These are phyloP conservation scores for Jaapia argillacea DNA, from an alignment of 768 basidiomycete species.

Conservation along the genomic window DNA sequence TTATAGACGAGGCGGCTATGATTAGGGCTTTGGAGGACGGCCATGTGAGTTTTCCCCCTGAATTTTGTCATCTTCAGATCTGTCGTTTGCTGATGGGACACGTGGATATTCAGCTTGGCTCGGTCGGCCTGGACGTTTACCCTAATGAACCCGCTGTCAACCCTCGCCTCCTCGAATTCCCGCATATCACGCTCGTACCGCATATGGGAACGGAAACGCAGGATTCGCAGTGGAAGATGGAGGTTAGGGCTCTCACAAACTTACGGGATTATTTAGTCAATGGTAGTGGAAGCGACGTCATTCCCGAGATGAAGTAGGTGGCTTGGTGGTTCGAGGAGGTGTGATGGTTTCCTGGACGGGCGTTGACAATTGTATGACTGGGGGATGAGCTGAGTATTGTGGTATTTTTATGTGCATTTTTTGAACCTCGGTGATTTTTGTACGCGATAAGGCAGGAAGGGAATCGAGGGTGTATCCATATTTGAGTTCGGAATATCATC, in stretches of 20 bases:
- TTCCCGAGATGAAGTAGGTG: constrained; percentile 39
- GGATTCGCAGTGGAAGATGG: constrained; percentile 76
- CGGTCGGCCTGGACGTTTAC: constrained; percentile 80
- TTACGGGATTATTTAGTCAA: constrained; percentile 56
- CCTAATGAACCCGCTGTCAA: constrained; percentile 79
- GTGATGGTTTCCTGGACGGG: too few relatives aligned
- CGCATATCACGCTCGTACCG: constrained; percentile 77
- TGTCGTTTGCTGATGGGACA: constrained; percentile 3
- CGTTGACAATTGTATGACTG: too few relatives aligned
- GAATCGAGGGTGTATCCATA: too few relatives aligned
- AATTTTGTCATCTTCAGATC: constrained; percentile 4
- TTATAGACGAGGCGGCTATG: constrained; percentile 82
- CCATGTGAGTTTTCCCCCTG: constrained; percentile 46
- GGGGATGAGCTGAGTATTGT: too few relatives aligned
- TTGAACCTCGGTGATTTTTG: too few relatives aligned
- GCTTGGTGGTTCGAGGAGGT: too few relatives aligned
- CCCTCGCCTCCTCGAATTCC: constrained; percentile 69
- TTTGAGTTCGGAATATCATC: too few relatives aligned
- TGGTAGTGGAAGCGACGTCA: constrained; percentile 58
- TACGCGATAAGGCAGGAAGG: too few relatives aligned
- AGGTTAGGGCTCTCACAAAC: constrained; percentile 75
- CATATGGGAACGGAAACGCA: constrained; percentile 89
- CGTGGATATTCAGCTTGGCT: too few relatives aligned
- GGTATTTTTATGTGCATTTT: too few relatives aligned
- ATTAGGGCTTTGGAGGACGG: constrained; percentile 79